Evolutionary conservation across 495 filamentous ascomycete genomes (phyloP), one percentile per base, ranked within the genome.

Genomic region (Penicillium flavigenum): DNA sequence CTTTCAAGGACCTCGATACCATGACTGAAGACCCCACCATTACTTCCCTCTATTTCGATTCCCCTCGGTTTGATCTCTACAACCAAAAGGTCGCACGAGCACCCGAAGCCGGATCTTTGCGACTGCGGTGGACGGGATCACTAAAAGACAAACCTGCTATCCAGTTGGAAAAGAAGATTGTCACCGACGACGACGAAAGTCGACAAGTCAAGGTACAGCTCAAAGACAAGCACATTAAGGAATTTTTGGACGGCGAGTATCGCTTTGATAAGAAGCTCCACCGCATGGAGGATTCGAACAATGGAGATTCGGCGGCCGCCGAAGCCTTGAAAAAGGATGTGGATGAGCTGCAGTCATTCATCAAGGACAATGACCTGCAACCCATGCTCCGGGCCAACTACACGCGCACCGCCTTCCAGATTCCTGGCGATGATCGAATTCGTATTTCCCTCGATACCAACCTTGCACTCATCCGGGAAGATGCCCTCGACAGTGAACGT

Each of bases 11-110:
- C 59, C 83, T 90, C 27, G 86, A 89, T 51, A 86, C 86, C 60
- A 80, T 81, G 17, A 84, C 89, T 57, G 81, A 85, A 38, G 93
- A 98, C 66, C 94, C 95, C 3, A 89, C 88, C 31, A 89, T 98
- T 65, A 98, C 91, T 20, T 96, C 92, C 19, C 81, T 98, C 27
- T 98, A 98, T 72, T 98, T 98, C 69, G 94, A 98, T 69, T 95
- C 85, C 67, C 73, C 86, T 24, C 83, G 86, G 47, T 97, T 98
- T 70, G 78, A 85, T 38, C 80, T 96, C 36, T 98, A 98, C 72
- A 84, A 82, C 17, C 79, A 88, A 43, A 98, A 98, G 71, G 83
- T 98, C 12, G 86, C 85, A 48, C 85, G 87, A 52, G 79, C 83
- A n/a, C 72, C 81, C 4, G 87, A 92, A 67, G 88, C 91, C 1